Percentiles rank a stretch among this genome's conserved stretches.
Evolutionary conservation across 108 stramenopile species (phyloP).

Genomic region (Cylindrotheca fusiformis): DNA sequence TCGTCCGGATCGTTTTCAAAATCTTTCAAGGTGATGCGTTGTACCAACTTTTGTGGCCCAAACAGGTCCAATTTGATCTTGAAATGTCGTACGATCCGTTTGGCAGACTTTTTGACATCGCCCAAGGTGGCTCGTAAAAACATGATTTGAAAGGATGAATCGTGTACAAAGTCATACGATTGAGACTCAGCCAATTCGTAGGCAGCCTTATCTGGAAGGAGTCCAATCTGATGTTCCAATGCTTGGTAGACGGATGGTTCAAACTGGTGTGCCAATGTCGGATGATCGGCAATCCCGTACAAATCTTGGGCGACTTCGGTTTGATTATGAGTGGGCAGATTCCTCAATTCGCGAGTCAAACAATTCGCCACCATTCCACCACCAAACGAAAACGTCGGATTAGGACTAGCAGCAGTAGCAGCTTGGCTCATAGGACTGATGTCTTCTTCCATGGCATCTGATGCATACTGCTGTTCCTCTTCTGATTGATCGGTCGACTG

Average conservation of each 20-base stretch:
- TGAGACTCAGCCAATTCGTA: constrained; percentile 2
- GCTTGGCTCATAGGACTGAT: too few species aligned
- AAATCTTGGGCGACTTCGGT: constrained; percentile 23
- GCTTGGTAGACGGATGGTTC: not conserved
- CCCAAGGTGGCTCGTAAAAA: constrained; percentile 21
- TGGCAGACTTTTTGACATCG: constrained; percentile 26
- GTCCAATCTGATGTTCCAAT: constrained; percentile 1
- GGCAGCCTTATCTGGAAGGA: constrained; percentile 6
- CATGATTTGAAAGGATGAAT: constrained; percentile 16
- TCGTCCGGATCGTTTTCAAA: constrained; percentile 11
- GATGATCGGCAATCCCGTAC: constrained; percentile 19
- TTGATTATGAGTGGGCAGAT: constrained; percentile 8
- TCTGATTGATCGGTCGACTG: too few species aligned
- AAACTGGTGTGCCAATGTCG: not conserved
- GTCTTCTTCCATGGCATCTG: not conserved
- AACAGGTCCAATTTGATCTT: constrained; percentile 19
- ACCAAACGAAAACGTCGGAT: constrained; percentile 12
- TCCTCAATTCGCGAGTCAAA: constrained; percentile 16
- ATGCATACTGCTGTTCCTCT: not conserved
- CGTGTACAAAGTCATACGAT: not conserved
- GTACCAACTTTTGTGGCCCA: constrained; percentile 17
- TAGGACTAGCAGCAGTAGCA: too few species aligned
- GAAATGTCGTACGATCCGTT: constrained; percentile 22
- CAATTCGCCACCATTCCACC: constrained; percentile 3
- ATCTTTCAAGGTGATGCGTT: constrained; percentile 18